These are phyloP conservation scores for Trichoderma brevicompactum DNA, from an alignment of 2,329 filamentous ascomycete species.

Conservation along the genomic window DNA sequence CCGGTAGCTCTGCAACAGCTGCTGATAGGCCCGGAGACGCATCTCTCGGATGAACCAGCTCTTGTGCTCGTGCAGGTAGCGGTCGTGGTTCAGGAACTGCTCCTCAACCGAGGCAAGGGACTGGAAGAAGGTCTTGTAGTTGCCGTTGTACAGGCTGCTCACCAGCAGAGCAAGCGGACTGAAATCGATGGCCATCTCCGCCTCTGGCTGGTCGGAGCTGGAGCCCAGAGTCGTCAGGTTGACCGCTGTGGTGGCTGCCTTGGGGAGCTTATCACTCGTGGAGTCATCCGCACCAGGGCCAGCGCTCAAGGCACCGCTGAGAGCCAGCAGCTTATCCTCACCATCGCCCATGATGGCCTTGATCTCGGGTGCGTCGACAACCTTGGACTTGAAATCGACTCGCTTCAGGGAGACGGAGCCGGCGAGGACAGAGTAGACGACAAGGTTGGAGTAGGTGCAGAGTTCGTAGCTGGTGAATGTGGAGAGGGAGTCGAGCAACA, in stretches of 20 bases:
- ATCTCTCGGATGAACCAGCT: slow-evolving; percentile 98
- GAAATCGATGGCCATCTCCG: slow-evolving; percentile 86
- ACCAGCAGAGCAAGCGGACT: slow-evolving; percentile 85
- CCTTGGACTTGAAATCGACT: slow-evolving; percentile 98
- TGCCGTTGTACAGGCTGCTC: slow-evolving; percentile 87
- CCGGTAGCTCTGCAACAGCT: slow-evolving; percentile 94
- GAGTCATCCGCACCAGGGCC: slow-evolving; percentile 81
- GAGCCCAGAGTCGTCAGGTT: slow-evolving; percentile 85
- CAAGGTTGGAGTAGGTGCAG: slow-evolving; percentile 92
- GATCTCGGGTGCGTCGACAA: slow-evolving; percentile 97
- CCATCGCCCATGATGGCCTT: slow-evolving; percentile 92
- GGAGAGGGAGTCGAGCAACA: slow-evolving; percentile 94
- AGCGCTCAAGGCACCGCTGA: slow-evolving; percentile 79
- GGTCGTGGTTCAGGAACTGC: slow-evolving; percentile 89
- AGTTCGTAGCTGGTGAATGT: slow-evolving; percentile 99
- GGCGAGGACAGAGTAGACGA: slow-evolving; percentile 93
- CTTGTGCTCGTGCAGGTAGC: slow-evolving; percentile 94
- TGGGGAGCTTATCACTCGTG: slow-evolving; percentile 63
- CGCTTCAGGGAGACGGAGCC: slow-evolving; percentile 94
- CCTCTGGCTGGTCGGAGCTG: slow-evolving; percentile 72
- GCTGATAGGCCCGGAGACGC: slow-evolving; percentile 93
- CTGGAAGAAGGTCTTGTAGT: slow-evolving; percentile 93
- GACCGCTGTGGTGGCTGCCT: slow-evolving; percentile 66
- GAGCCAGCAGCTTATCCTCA: slow-evolving; percentile 82
- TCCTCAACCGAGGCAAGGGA: slow-evolving; percentile 90